Base-by-base conservation (phyloP, 129 eudicot species). In the Oenanthe sinensis region DNA sequence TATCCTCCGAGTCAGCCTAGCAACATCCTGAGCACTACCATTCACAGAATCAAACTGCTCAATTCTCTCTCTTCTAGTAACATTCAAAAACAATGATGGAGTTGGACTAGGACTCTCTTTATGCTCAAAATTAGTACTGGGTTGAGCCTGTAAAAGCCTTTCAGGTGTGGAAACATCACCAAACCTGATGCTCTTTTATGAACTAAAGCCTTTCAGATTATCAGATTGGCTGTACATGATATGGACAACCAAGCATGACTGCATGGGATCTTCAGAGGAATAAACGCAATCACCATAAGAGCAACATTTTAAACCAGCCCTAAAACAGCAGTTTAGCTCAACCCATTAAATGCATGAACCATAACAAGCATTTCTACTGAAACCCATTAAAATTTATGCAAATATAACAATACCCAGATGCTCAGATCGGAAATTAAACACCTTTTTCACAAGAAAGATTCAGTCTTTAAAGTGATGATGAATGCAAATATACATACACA, bases 221-320 rank as follows among this genome's bases (percentile, higher is more conserved):
- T 81, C 92, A 60, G 87, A 84, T 24, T 90, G 94, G 71, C 82
- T 87, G n/a, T 90, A 86, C 87, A 82, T 86, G 71, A 85, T 89
- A 70, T 93, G 93, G 42, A 93, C 79, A 79, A 63, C 88, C 91
- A 87, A 93, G 81, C 90, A 90, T 82, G 77, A 84, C 4, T 1
- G 42, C 42, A 39, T 39, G 4, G 3, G 42, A 39, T 39, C 42
- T 39, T 39, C 42, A 39, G 42, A 3, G 42, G 42, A 85, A 69
- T 49, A 48, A 52, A 30, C 62, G 47, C 63, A 71, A 36, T 14
- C 69, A 30, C 83, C 55, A 69, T 1, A 55, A 37, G 63, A 42
- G 46, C 46, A 58, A 47, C 54, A 9, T 60, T 71, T 7, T 9
- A 76, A 81, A 22, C 63, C 50, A 47, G 19, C 22, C 26, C 63